Base-by-base conservation (phyloP, 495 filamentous ascomycete species). In the Talaromyces proteolyticus region DNA sequence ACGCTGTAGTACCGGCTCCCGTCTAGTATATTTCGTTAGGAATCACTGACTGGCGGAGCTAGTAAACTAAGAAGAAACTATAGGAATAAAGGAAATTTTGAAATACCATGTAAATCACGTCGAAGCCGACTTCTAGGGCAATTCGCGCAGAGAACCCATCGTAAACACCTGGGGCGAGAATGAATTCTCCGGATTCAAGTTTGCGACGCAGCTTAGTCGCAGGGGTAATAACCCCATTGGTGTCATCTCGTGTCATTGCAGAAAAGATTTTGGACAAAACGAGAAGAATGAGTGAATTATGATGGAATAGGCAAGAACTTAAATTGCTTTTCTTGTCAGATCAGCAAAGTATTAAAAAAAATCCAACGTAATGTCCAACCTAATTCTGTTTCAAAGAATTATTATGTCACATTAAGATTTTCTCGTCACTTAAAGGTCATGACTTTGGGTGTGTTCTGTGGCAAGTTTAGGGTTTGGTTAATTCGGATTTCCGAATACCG, bases 101-200 rank as follows among this genome's bases (percentile, higher is more conserved):
- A 51, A 55, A 40, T 53, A 71, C 70, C 83, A 88, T 86, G 64
- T 87, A 87, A 41, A 88, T 60, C 19, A 73, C 73, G 37, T 87
- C 74, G 47, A 82, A 84, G 7, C 83, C 82, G 11, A 77, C 65
- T 12, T 68, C 65, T 14, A 87, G 70, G 4, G 83, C 83, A 29
- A 86, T 75, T 2, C 85, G 73, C 19, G 85, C 82, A 6, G 80
- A 82, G 37, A 86, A 68, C 14, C 85, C 84, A 69, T 87, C 84
- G 53, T 86, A 87, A 14, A 88, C 82, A 12, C 85, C 84, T 1
- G 84, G 84, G 23, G 74, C 77, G 14, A 77, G 38, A 18, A 40
- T 40, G 38, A 40, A 40, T 40, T 40, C 38, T 40, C 38, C 38
- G 38, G 6, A 16, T 40, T 40, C 38, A 40, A 40, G 38, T 40